A percentile compares a stretch with the other conserved stretches of the same genome.
Conservation (phyloP, 2,329 filamentous ascomycete genomes). For the Hypoxylon sp. region DNA sequence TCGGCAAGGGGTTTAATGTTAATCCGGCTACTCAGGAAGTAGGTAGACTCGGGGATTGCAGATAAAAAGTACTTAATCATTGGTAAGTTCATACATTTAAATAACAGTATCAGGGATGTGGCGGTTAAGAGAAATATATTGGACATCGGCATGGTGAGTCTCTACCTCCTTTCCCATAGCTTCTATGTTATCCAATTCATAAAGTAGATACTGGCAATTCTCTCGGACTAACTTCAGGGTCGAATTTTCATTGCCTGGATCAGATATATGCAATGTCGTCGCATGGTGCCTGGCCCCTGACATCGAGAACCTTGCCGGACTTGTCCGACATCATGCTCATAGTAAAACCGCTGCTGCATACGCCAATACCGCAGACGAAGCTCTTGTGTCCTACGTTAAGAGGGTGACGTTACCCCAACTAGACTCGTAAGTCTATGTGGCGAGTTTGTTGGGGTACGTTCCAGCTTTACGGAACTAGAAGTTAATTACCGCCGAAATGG, state of each 20-base stretch:
- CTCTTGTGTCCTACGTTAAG: neutral
- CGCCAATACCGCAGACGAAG: neutral
- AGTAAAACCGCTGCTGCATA: neutral
- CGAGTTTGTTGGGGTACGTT: too few relatives aligned
- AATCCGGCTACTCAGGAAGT: too few relatives aligned
- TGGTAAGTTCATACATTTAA: too few relatives aligned
- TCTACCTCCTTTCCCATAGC: neutral
- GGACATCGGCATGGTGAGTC: neutral
- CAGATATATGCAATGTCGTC: neutral
- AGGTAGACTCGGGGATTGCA: too few relatives aligned
- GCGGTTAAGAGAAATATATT: neutral
- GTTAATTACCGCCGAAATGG: neutral
- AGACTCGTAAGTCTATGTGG: neutral
- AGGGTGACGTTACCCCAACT: neutral
- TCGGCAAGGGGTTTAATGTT: neutral
- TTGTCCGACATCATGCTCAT: neutral
- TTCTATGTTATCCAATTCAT: neutral
- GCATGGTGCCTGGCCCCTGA: neutral
- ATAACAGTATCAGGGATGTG: neutral
- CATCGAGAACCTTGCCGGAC: neutral
- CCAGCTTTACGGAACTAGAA: too few relatives aligned
- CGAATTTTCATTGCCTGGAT: neutral
- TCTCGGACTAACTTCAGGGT: neutral
- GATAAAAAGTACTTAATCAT: too few relatives aligned
- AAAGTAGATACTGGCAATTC: too few relatives aligned